phyloP scores from a whole-genome alignment of 2,329 filamentous ascomycete genomes.

The Sordariomycetes sp. region DNA sequence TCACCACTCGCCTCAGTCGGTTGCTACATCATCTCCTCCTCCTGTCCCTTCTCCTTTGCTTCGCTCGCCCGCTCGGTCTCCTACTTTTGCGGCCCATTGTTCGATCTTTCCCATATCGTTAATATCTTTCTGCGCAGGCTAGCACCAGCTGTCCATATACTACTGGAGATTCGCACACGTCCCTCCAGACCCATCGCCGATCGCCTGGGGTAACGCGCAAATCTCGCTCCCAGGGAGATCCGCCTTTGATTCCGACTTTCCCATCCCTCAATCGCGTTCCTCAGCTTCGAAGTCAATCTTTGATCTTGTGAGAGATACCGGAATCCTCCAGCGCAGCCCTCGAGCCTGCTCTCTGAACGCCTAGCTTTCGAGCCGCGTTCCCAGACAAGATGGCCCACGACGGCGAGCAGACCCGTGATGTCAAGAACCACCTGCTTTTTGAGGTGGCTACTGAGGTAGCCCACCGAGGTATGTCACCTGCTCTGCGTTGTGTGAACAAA shows the following conservation, averaged over 20 bases:
- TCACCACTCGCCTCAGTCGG: neutral
- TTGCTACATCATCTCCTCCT: neutral
- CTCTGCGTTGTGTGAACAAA: neutral
- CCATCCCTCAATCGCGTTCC: too few relatives aligned
- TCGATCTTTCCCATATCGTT: too few relatives aligned
- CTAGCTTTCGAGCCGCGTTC: too few relatives aligned
- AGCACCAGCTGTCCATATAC: too few relatives aligned
- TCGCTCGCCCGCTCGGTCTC: neutral
- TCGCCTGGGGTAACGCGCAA: conserved; percentile 3
- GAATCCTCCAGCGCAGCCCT: too few relatives aligned
- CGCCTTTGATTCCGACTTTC: neutral
- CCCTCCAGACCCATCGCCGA: conserved; percentile 1
- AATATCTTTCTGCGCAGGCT: too few relatives aligned
- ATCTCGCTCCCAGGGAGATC: conserved; percentile 1
- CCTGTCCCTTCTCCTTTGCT: neutral
- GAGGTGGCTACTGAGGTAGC: conserved; percentile 96
- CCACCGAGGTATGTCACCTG: conserved; percentile 67
- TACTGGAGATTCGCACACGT: neutral
- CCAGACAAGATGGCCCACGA: conserved; percentile 34
- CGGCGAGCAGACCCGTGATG: conserved; percentile 52
- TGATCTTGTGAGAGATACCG: conserved; percentile 1
- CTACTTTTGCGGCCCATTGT: too few relatives aligned
- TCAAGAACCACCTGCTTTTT: conserved; percentile 93
- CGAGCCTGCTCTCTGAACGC: too few relatives aligned
- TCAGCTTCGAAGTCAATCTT: too few relatives aligned